These are phyloP conservation scores for Trichoderma koningiopsis DNA, from an alignment of 2,329 filamentous ascomycete species.

Conservation along the genomic window DNA sequence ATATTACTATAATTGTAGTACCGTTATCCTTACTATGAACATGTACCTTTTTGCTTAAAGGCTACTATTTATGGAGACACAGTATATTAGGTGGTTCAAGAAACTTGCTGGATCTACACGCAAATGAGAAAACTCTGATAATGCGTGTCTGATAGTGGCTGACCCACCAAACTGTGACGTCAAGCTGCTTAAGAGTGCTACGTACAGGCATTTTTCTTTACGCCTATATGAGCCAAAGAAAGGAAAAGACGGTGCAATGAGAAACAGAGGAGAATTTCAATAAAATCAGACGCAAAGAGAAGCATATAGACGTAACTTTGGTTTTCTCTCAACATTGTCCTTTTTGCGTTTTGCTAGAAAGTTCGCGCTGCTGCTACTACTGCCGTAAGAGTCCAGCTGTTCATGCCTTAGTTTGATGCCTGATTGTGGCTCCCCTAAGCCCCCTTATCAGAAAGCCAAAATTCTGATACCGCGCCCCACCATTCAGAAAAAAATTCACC, in stretches of 20 bases:
- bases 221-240: background rate
- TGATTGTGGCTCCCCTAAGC: slow-evolving; percentile 27
- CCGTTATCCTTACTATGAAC: background rate
- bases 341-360: background rate
- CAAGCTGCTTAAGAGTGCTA: slow-evolving; percentile 18
- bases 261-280: background rate
- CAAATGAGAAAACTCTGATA: background rate
- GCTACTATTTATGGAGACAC: background rate
- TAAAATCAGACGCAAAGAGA: background rate
- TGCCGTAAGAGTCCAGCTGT: slow-evolving; percentile 24
- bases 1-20: background rate
- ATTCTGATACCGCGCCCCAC: slow-evolving; percentile 44
- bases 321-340: background rate
- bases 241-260: too few relatives aligned
- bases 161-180: slow-evolving; percentile 23
- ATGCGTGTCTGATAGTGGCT: background rate
- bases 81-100: background rate
- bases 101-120: background rate
- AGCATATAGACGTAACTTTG: background rate
- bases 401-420: slow-evolving; percentile 43
- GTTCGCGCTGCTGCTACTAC: background rate
- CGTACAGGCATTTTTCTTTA: background rate
- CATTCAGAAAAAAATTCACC: slow-evolving; percentile 46
- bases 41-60: background rate
- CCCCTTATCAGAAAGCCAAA: slow-evolving; percentile 32